phyloP scores from a whole-genome alignment of 2,329 filamentous ascomycete genomes.

The Clonostachys rosea region DNA sequence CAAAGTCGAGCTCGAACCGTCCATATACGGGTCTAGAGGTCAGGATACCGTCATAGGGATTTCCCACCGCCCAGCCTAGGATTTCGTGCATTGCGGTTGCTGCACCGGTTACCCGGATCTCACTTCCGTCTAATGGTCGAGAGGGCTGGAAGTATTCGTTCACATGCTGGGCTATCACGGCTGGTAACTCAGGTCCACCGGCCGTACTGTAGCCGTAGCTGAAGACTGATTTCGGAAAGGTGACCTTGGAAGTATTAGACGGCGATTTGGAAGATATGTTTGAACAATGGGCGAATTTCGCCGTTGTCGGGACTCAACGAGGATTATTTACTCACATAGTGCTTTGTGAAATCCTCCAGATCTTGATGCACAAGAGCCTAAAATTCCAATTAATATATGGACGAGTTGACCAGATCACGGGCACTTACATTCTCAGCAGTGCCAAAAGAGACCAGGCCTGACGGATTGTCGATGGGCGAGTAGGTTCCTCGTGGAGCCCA shows the following conservation, averaged over 20 bases:
- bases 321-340: conserved; percentile 15
- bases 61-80: conserved; percentile 28
- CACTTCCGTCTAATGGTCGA: conserved; percentile 14
- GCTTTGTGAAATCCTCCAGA: conserved; percentile 16
- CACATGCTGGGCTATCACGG: conserved; percentile 25
- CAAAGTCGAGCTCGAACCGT: conserved; percentile 43
- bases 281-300: neutral
- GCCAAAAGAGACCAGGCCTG: conserved; percentile 40
- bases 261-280: too few species aligned
- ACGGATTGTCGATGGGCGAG: conserved; percentile 26
- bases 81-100: conserved; percentile 33
- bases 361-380: conserved; percentile 33
- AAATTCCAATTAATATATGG: neutral
- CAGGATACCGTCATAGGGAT: conserved; percentile 31
- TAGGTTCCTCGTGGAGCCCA: conserved; percentile 26
- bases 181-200: conserved; percentile 24
- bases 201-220: conserved; percentile 27
- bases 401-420: too few species aligned
- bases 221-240: conserved; percentile 12
- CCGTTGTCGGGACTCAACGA: neutral
- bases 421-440: conserved; percentile 40
- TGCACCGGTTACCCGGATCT: conserved; percentile 25
- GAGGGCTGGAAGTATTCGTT: conserved; percentile 28
- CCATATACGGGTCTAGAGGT: conserved; percentile 37
- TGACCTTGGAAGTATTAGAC: too few species aligned